Base-by-base conservation (phyloP, 1,284 basidiomycete species). In the Flammula alnicola region DNA sequence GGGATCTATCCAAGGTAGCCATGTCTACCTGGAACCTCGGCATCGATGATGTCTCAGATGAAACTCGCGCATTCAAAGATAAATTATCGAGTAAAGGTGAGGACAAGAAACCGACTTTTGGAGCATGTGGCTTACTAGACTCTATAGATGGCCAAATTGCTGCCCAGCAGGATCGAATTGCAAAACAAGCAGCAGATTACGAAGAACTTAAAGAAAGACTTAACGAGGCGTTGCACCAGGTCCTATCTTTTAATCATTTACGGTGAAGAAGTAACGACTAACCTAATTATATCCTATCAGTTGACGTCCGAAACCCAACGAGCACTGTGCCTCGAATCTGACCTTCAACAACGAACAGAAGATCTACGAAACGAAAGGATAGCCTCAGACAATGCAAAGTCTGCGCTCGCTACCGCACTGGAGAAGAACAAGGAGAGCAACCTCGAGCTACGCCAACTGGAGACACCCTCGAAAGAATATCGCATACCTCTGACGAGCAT, bases 21-120 rank as follows among this genome's bases (percentile, higher is more conserved):
- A 83, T 86, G 84, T 81, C 85, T 47, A 69, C 76, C 55, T 78
- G 69, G 72, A 78, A 77, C 57, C 67, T 86, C 27, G 85, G 83
- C 10, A 74, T 74, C 45, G 72, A 83, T 58, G 81, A 84, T 56
- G 72, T 86, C 42, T 78, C 83, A 1, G 80, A 84, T 53, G 81
- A 85, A 64, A 73, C 79, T 3, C 75, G 77, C 55, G 63, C 72
- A 11, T 71, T 80, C 47, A 86, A 79, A 70, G 80, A 84, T 57
- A 81, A 76, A 55, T 61, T 87, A 42, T 72, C 81, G 16, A 78
- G 77, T 60, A 83, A 84, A 79, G 86, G 85, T 84, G 42, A 29
- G 61, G 44, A 22, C 29, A 26, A 20, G 33, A 26, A 12, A 33
- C 26, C 30, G 35, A 10, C 44, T 46, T 5, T 47, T 46, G 23